A percentile compares a stretch with the other conserved stretches of the same genome.
Conservation (phyloP, 805 yeast species). For the Kluyveromyces aestuarii region DNA sequence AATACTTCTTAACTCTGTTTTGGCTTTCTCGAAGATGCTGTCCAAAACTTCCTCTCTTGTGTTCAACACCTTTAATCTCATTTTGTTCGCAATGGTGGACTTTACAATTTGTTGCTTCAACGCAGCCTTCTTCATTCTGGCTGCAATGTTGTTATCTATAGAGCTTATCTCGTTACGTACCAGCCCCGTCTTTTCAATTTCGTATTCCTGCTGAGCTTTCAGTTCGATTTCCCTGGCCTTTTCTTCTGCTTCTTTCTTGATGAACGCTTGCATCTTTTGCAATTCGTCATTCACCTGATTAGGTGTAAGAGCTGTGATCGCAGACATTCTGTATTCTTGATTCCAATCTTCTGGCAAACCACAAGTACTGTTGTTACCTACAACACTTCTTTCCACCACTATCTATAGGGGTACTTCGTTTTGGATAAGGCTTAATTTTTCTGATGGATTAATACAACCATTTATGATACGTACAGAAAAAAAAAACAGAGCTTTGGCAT, state of each 20-base stretch:
- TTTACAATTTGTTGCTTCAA: constrained; percentile 92
- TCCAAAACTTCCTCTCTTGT: constrained; percentile 78
- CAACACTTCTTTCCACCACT: background rate
- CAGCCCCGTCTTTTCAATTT: constrained; percentile 90
- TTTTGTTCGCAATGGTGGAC: constrained; percentile 91
- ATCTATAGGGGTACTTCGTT: no score
- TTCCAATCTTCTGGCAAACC: background rate
- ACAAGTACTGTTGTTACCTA: background rate
- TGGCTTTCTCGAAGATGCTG: constrained; percentile 65
- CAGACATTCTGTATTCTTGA: constrained; percentile 22
- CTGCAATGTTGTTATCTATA: constrained; percentile 72
- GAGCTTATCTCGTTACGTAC: constrained; percentile 88
- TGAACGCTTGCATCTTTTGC: constrained; percentile 96
- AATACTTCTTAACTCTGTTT: constrained; percentile 47
- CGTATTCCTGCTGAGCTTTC: constrained; percentile 98
- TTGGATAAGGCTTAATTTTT: no score
- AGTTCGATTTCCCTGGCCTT: constrained; percentile 92
- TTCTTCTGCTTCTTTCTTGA: constrained; percentile 98
- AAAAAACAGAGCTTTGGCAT: no score
- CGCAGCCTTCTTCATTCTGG: constrained; percentile 81
- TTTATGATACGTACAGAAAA: no score
- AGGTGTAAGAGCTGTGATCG: constrained; percentile 28
- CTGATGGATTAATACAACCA: no score
- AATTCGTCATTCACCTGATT: constrained; percentile 86
- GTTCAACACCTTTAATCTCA: constrained; percentile 80